Base-by-base conservation (phyloP, 2,329 filamentous ascomycete species). In the Gnomoniopsis smithogilvyi region DNA sequence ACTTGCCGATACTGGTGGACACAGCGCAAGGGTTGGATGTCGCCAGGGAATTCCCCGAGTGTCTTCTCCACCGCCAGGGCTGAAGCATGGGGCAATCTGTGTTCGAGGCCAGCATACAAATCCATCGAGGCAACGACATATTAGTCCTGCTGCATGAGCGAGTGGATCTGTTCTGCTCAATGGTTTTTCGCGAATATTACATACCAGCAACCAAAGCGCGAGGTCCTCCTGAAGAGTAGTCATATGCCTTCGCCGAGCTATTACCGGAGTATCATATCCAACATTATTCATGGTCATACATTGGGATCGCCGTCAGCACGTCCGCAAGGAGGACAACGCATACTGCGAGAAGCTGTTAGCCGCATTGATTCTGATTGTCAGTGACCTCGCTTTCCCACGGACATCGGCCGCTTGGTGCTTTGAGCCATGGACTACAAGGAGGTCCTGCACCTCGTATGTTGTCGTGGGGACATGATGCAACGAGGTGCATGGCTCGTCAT, bases 61-160 rank as follows among this genome's bases (percentile, higher is more conserved):
- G 26, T 43, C 33, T 49, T 49, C 45, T 41, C 53, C 45, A 56
- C 53, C 41, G 41, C 41, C 43, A 56, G 53, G 53, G 53, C 53
- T 56, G 53, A 56, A 56, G 53, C 33, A 56, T 56, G 53, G 34
- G 49, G 49, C 46, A 45, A 56, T 56, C 53, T 49, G 21, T 41
- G 14, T 43, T 49, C 33, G 19, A 50, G 33, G 33, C 46, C 33
- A 38, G 53, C 45, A 43, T 56, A 43, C 45, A 54, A 26, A 54
- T 21, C 26, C 26, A 22, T 54, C 26, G 26, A 41, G 19, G 30
- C 19, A 36, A 21, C 33, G 34, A 41, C 10, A 24, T 12, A 22
- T 11, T 19, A 10, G 43, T 43, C 11, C 34, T n/a, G 26, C 45
- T 34, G 33, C 12, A 36, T 14, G 41, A 12, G 14, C 43, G 15